A percentile compares a stretch with the other conserved stretches of the same genome.
phyloP scores from a whole-genome alignment of 805 yeast species.

The Debaryomyces maramus region DNA sequence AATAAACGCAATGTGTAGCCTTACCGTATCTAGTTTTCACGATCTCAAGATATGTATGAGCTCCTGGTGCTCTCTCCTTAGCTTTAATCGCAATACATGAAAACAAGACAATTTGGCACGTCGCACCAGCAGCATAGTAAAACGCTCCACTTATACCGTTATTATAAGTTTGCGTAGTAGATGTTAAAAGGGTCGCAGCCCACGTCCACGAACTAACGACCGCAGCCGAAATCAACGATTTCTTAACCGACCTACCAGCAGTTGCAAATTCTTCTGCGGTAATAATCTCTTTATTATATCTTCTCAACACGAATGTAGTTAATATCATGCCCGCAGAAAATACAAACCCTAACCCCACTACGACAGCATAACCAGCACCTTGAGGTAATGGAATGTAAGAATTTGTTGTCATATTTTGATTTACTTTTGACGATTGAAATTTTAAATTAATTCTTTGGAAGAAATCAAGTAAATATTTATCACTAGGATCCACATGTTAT shows the following conservation, averaged over 20 bases:
- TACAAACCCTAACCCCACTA: conserved; percentile 82
- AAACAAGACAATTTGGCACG: conserved; percentile 82
- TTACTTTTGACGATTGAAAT: too few species aligned
- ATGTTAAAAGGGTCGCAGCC: conserved; percentile 43
- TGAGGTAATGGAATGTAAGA: conserved; percentile 50
- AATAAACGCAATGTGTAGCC: conserved; percentile 64
- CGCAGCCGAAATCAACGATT: conserved; percentile 83
- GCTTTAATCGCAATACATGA: conserved; percentile 87
- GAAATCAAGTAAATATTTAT: too few species aligned
- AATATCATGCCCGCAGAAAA: conserved; percentile 79
- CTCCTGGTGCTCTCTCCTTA: conserved; percentile 85
- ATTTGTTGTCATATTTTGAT: conserved; percentile 1
- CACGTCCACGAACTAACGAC: conserved; percentile 92
- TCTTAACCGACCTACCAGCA: conserved; percentile 85
- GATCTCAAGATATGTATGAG: conserved; percentile 89
- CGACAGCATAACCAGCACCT: conserved; percentile 85
- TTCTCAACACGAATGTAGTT: conserved; percentile 65
- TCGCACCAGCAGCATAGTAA: conserved; percentile 89
- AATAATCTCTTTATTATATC: conserved; percentile 83
- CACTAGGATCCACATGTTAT: too few species aligned
- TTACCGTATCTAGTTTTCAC: conserved; percentile 78
- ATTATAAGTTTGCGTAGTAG: conserved; percentile 71
- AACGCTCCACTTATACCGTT: conserved; percentile 79
- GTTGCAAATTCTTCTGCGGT: conserved; percentile 94
- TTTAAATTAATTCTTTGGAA: neutral